Evolutionary conservation across 345 rosid species (phyloP).

Genomic region (Excoecaria agallocha): DNA sequence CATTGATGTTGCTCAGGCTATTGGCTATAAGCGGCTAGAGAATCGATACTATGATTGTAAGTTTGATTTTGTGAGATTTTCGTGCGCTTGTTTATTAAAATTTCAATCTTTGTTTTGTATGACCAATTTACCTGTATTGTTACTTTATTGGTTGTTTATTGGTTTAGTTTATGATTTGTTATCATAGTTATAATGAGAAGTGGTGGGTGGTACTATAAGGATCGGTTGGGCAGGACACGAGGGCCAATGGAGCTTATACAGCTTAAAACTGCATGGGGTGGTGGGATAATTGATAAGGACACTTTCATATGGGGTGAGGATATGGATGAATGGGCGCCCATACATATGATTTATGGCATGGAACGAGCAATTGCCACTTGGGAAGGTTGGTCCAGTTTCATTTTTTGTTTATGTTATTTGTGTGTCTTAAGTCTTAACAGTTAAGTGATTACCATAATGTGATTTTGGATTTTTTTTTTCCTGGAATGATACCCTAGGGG

Average conservation of each 20-base stretch:
- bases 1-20: constrained; percentile 85
- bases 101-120: neutral
- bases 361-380: constrained; percentile 92
- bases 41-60: constrained; percentile 87
- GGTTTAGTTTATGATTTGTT: neutral
- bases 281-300: constrained; percentile 77
- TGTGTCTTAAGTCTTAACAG: neutral
- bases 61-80: constrained; percentile 1
- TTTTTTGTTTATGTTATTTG: neutral
- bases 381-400: constrained; percentile 60
- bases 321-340: constrained; percentile 97
- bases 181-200: constrained; percentile 74
- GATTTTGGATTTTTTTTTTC: neutral
- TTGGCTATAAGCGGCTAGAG: constrained; percentile 81
- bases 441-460: neutral
- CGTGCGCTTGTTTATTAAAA: neutral
- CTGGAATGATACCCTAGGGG: neutral
- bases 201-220: constrained; percentile 85
- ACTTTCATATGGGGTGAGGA: constrained; percentile 95
- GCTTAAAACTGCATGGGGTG: constrained; percentile 91
- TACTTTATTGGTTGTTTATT: neutral
- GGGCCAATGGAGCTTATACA: constrained; percentile 87
- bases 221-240: constrained; percentile 82
- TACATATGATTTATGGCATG: constrained; percentile 89
- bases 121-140: neutral